Evolutionary conservation across 495 filamentous ascomycete species (phyloP).

Genomic region (Xanthoparmelia taractica): DNA sequence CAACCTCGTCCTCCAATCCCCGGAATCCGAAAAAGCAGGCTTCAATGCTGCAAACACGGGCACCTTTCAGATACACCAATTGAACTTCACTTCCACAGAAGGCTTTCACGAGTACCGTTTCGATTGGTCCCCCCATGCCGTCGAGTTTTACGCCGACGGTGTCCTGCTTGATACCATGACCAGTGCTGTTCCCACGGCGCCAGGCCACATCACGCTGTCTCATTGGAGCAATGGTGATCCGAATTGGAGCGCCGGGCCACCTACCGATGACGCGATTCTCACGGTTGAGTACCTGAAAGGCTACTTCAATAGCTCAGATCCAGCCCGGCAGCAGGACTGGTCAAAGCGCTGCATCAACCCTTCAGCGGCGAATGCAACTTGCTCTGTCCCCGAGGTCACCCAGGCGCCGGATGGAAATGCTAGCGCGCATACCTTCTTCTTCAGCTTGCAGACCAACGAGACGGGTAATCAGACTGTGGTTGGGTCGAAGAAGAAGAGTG

Average conservation of each 20-base stretch:
- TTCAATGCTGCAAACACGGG: slow-evolving; percentile 50
- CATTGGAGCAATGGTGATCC: slow-evolving; percentile 74
- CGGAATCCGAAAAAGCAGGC: slow-evolving; percentile 43
- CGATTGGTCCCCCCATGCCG: slow-evolving; percentile 54
- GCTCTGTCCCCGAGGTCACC: slow-evolving; percentile 49
- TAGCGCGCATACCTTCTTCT: slow-evolving; percentile 48
- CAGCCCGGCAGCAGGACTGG: slow-evolving; percentile 39
- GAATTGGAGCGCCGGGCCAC: slow-evolving; percentile 62
- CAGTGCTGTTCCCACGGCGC: slow-evolving; percentile 43
- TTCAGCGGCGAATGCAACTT: slow-evolving; percentile 38
- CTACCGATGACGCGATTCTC: slow-evolving; percentile 49
- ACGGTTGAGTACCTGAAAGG: slow-evolving; percentile 60
- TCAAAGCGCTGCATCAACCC: slow-evolving; percentile 41
- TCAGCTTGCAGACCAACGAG: slow-evolving; percentile 45
- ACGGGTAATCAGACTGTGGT: slow-evolving; percentile 53
- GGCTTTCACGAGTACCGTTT: slow-evolving; percentile 70
- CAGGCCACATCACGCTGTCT: slow-evolving; percentile 59
- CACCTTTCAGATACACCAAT: slow-evolving; percentile 44
- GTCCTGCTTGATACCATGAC: slow-evolving; percentile 46
- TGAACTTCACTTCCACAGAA: slow-evolving; percentile 54
- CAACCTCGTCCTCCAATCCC: slow-evolving; percentile 65
- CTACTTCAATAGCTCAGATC: slow-evolving; percentile 64
- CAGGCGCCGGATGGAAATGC: slow-evolving; percentile 36
- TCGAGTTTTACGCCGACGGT: slow-evolving; percentile 61
- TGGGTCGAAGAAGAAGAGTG: slow-evolving; percentile 18